phyloP scores from a whole-genome alignment of 345 rosid species.

The Geranium rotundifolium region DNA sequence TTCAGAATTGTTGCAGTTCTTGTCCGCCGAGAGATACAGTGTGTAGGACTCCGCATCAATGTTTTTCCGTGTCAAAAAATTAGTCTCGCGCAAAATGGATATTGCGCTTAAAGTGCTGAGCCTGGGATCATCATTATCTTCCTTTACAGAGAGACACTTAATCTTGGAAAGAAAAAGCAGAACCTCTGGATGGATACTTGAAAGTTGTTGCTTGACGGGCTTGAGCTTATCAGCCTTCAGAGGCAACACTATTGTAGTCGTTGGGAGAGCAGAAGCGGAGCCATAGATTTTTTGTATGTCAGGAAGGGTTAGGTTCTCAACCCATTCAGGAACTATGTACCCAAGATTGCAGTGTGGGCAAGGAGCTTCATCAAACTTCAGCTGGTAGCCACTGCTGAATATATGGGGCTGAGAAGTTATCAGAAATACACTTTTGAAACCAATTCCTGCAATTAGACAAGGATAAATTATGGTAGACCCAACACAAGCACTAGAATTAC shows the following conservation, averaged over 20 bases:
- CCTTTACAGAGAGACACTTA: conserved; percentile 53
- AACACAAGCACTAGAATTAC: too few relatives aligned
- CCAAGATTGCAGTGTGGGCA: conserved; percentile 52
- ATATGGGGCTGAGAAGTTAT: conserved; percentile 44
- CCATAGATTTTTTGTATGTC: conserved; percentile 47
- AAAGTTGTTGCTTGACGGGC: conserved; percentile 61
- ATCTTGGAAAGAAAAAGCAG: conserved; percentile 53
- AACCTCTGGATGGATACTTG: conserved; percentile 56
- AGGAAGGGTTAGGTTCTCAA: conserved; percentile 36
- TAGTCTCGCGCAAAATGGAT: conserved; percentile 42
- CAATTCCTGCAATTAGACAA: conserved; percentile 35
- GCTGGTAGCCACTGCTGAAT: conserved; percentile 63
- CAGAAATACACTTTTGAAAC: conserved; percentile 61
- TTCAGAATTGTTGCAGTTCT: conserved; percentile 8
- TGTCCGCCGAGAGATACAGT: conserved; percentile 42
- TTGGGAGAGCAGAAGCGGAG: conserved; percentile 32
- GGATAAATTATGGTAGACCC: too few relatives aligned
- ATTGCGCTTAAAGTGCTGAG: conserved; percentile 35
- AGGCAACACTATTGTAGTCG: conserved; percentile 51
- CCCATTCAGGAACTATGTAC: conserved; percentile 74
- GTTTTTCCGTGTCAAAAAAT: conserved; percentile 46
- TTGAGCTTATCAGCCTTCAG: conserved; percentile 50
- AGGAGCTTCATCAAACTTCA: conserved; percentile 53
- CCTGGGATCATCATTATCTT: conserved; percentile 30
- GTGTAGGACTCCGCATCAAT: conserved; percentile 65